A percentile compares a stretch with the other conserved stretches of the same genome.
Evolutionary conservation across 1,284 basidiomycete species (phyloP).

Genomic region (Cryptococcus hybrid): DNA sequence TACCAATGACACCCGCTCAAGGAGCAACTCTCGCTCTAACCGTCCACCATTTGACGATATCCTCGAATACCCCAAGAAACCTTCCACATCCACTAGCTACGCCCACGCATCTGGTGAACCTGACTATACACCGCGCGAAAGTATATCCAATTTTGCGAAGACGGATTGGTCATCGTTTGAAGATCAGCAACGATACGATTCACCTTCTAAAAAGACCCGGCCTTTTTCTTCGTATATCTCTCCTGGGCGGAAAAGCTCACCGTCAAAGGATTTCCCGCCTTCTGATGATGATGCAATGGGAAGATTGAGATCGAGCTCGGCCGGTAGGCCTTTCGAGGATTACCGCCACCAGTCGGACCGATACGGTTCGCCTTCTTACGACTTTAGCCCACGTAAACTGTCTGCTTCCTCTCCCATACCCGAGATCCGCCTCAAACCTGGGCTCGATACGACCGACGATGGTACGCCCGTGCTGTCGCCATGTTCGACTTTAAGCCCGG

Average conservation of each 20-base stretch:
- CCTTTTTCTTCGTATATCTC: conserved; percentile 9
- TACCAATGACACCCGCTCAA: conserved; percentile 1
- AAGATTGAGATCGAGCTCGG: conserved; percentile 8
- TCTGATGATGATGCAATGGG: conserved; percentile 19
- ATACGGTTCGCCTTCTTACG: not conserved
- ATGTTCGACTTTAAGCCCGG: conserved; percentile 72
- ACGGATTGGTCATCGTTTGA: conserved; percentile 7
- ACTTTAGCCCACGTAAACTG: not conserved
- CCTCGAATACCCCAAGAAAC: conserved; percentile 11
- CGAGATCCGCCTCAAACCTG: conserved; percentile 15
- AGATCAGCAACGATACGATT: not conserved
- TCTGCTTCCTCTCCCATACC: conserved; percentile 9
- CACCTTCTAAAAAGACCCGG: conserved; percentile 1
- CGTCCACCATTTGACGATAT: conserved; percentile 22
- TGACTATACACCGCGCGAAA: conserved; percentile 28
- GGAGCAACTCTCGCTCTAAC: conserved; percentile 11
- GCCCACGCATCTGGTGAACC: not conserved
- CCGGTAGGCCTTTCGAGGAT: conserved; percentile 18
- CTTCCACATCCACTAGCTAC: not conserved
- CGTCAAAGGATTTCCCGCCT: conserved; percentile 11
- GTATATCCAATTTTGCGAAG: conserved; percentile 21
- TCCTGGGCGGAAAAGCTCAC: not conserved
- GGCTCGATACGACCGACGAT: conserved; percentile 28
- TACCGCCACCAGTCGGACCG: conserved; percentile 3
- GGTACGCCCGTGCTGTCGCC: conserved; percentile 67